Conservation (phyloP, 1,284 basidiomycete species). For the Inonotus hispidus region DNA sequence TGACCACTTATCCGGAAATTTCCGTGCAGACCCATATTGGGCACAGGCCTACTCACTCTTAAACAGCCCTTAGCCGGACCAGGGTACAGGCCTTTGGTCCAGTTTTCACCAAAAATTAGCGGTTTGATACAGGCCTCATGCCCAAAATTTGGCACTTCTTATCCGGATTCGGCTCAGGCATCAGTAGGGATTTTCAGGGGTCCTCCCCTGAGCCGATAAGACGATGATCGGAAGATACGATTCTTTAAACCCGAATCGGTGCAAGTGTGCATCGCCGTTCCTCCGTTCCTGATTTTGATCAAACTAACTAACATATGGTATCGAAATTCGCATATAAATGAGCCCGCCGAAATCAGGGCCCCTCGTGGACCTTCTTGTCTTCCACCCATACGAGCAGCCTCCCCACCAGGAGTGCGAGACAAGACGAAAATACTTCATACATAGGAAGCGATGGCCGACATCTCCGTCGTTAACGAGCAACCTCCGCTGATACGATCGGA, state of each 20-base stretch:
- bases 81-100: too few species aligned
- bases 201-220: not conserved
- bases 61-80: too few species aligned
- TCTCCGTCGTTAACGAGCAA: not conserved
- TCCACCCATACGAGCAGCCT: conserved; percentile 11
- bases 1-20: too few species aligned
- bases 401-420: conserved; percentile 10
- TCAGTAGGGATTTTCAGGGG: too few species aligned
- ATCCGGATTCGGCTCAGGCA: too few species aligned
- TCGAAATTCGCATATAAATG: not conserved
- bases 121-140: too few species aligned
- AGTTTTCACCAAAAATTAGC: too few species aligned
- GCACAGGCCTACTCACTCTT: too few species aligned
- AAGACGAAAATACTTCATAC: not conserved
- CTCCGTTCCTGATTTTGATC: not conserved
- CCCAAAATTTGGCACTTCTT: too few species aligned
- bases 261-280: not conserved
- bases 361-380: conserved; percentile 16
- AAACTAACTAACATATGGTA: not conserved
- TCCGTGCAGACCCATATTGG: too few species aligned
- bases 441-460: conserved; percentile 3
- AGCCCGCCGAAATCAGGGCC: not conserved
- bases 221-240: not conserved
- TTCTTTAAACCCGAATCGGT: not conserved
- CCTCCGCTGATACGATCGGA: not conserved